Conservation (phyloP, 148 eudicot genomes). For the Rhododendron ovatum region DNA sequence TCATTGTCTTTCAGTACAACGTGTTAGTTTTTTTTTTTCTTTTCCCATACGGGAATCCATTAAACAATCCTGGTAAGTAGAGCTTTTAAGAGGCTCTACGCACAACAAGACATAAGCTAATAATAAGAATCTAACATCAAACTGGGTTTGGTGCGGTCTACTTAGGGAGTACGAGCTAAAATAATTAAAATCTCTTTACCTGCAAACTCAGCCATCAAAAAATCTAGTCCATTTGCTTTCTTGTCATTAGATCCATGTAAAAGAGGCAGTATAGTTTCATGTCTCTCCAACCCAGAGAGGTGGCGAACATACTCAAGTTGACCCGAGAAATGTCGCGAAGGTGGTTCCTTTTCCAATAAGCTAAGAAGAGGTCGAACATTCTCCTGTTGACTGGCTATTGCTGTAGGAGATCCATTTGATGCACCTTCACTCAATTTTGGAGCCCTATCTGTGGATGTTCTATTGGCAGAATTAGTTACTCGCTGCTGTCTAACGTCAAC, state of each 20-base stretch:
- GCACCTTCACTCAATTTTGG: constrained; percentile 47
- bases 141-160: not conserved
- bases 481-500: constrained; percentile 55
- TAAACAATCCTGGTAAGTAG: not conserved
- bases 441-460: constrained; percentile 55
- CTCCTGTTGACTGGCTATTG: constrained; percentile 57
- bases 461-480: constrained; percentile 31
- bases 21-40: not conserved
- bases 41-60: not conserved
- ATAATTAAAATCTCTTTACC: constrained; percentile 32
- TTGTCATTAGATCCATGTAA: constrained; percentile 74
- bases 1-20: not conserved
- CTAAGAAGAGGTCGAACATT: constrained; percentile 87
- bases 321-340: constrained; percentile 85
- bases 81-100: not conserved
- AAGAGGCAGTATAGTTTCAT: constrained; percentile 80
- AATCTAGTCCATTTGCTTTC: constrained; percentile 79
- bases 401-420: constrained; percentile 47
- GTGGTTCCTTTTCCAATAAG: constrained; percentile 92
- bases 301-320: constrained; percentile 84
- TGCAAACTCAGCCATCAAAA: constrained; percentile 89
- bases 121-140: not conserved
- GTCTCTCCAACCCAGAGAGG: constrained; percentile 71
- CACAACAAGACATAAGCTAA: not conserved
- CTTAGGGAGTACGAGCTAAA: not conserved